A percentile compares a stretch with the other conserved stretches of the same genome.
Conservation (phyloP, 768 basidiomycete species). For the Tylopilus felleus region DNA sequence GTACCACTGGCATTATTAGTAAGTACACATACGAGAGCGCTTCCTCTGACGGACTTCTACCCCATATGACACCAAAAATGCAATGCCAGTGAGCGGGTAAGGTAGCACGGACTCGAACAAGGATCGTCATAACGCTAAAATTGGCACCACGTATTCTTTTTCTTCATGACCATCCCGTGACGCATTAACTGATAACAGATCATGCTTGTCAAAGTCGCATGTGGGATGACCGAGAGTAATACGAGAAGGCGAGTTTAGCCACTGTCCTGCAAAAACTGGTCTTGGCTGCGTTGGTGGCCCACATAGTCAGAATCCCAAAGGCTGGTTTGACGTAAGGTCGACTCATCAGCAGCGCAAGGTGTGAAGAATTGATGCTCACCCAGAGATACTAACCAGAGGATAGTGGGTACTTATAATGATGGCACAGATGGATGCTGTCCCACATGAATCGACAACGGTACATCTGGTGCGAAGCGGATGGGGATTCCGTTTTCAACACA, state of each 20-base stretch:
- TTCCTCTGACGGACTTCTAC: neutral
- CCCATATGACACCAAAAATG: slow-evolving; percentile 2
- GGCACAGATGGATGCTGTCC: no score
- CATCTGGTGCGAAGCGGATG: no score
- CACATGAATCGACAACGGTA: slow-evolving; percentile 37
- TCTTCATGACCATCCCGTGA: no score
- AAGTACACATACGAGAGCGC: neutral
- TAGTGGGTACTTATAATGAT: no score
- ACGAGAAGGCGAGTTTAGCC: slow-evolving; percentile 2
- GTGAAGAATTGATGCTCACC: no score
- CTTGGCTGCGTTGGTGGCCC: neutral
- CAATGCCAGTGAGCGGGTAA: slow-evolving; percentile 4
- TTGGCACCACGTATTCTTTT: no score
- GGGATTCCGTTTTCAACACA: no score
- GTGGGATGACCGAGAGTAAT: slow-evolving; percentile 5
- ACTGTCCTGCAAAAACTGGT: neutral
- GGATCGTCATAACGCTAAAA: neutral
- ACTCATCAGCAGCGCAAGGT: no score
- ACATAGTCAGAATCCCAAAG: neutral
- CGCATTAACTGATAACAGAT: slow-evolving; percentile 3
- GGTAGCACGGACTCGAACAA: slow-evolving; percentile 17
- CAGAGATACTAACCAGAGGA: no score
- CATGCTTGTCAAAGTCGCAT: slow-evolving; percentile 5
- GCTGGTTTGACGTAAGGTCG: neutral
- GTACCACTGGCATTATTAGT: slow-evolving; percentile 11